Evolutionary conservation across 2,329 filamentous ascomycete species (phyloP), one percentile per base, ranked within the genome.

Genomic region (Pseudocercospora ulei): DNA sequence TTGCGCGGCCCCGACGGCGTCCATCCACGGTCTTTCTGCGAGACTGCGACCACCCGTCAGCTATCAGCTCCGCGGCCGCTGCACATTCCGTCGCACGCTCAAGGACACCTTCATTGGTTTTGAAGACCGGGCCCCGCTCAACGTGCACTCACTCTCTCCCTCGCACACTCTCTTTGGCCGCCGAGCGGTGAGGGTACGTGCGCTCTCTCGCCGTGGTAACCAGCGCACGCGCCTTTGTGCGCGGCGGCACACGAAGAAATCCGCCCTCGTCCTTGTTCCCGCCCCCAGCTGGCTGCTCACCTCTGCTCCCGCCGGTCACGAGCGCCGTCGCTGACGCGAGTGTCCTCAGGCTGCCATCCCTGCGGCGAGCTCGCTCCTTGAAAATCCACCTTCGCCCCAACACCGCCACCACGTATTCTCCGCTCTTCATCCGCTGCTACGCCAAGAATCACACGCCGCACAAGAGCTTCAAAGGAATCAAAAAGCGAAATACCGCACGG

Each of bases 21-120:
- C 24, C 39, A 48, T 39, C 38, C 38, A 47, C 51, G 52, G 49
- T 50, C 52, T 41, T 46, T 54, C 52, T 55, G 49, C 48, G 54
- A 58, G 54, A 53, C 40, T 29, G 41, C 45, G 42, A 37, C 36
- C 41, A 41, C 37, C 44, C 28, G 41, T 39, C 33, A 34, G 24
- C 24, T n/a, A n/a, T n/a, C n/a, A n/a, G 5, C n/a, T 26, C n/a
- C n/a, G 5, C 5, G n/a, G 24, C 24, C 40, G 40, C 34, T 30
- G 19, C 42, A 37, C 39, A 26, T 38, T 35, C 35, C 33, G 45
- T 46, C 39, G 39, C 41, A 38, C 33, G 41, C 54, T 64, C 59
- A 56, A 67, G 68, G 74, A 78, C 69, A 66, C 75, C 74, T 78
- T 78, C 54, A 74, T 67, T 78, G 73, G 74, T 75, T n/a, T n/a